Conservation (phyloP, 139 green algal genomes). For the Picocystis salinarum region DNA sequence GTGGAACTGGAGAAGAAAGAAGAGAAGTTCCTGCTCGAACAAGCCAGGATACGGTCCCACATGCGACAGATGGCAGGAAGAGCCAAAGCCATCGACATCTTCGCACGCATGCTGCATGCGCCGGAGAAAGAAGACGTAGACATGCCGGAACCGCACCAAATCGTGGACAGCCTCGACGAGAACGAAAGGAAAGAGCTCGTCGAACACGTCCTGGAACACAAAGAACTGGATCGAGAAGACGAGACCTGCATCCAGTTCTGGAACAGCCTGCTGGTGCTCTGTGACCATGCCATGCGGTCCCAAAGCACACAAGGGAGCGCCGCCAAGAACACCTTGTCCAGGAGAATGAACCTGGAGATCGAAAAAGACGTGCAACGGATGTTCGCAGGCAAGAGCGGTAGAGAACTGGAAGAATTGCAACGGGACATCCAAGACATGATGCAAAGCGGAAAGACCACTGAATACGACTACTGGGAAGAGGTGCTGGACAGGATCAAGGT, state of each 20-base stretch:
- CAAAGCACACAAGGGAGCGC: no score
- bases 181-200: slow-evolving; percentile 28
- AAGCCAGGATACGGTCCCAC: slow-evolving; percentile 11
- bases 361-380: slow-evolving; percentile 46
- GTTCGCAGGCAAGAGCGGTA: slow-evolving; percentile 41
- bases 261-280: slow-evolving; percentile 14
- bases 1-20: slow-evolving; percentile 64
- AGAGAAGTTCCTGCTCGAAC: slow-evolving; percentile 40
- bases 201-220: slow-evolving; percentile 29
- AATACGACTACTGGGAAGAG: slow-evolving; percentile 60
- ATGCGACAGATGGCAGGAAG: slow-evolving; percentile 29
- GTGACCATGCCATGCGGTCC: slow-evolving; percentile 12
- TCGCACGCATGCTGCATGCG: slow-evolving; percentile 38
- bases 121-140: slow-evolving; percentile 21
- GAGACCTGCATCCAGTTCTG: slow-evolving; percentile 14
- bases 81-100: slow-evolving; percentile 32
- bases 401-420: neutral
- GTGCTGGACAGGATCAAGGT: slow-evolving; percentile 33
- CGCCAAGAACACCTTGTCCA: no score
- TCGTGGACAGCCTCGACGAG: slow-evolving; percentile 29
- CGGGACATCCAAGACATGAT: slow-evolving; percentile 12
- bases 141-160: slow-evolving; percentile 14
- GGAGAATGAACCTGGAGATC: slow-evolving; percentile 35
- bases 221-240: slow-evolving; percentile 39
- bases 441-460: slow-evolving; percentile 15